Conservation (phyloP, 176 grass and related monocot species). For the Thalia dealbata region DNA sequence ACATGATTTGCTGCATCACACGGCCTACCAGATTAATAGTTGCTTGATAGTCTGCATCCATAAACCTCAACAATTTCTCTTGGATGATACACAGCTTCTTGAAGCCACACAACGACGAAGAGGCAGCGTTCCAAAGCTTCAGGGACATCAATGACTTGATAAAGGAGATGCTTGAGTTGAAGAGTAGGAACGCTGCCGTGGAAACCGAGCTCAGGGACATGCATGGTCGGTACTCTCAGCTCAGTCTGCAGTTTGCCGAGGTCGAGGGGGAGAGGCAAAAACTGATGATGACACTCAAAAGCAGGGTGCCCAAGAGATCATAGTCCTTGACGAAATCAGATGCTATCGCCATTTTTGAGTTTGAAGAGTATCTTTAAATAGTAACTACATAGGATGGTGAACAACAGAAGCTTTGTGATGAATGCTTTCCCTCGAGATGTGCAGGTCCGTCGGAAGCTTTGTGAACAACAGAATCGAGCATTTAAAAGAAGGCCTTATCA, state of each 20-base stretch:
- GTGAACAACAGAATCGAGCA: neutral
- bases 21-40: neutral
- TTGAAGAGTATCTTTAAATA: neutral
- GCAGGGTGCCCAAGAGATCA: constrained; percentile 31
- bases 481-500: neutral
- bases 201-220: constrained; percentile 77
- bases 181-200: constrained; percentile 47
- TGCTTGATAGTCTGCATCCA: neutral
- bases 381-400: too few relatives aligned
- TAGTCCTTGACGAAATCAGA: constrained; percentile 15
- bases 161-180: constrained; percentile 77
- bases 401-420: neutral
- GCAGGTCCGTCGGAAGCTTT: neutral
- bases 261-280: constrained; percentile 84
- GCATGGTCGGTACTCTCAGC: constrained; percentile 80
- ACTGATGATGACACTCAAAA: constrained; percentile 69
- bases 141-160: constrained; percentile 97
- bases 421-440: neutral
- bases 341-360: too few relatives aligned
- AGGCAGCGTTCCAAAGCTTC: constrained; percentile 78
- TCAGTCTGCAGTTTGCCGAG: constrained; percentile 86
- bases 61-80: neutral
- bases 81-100: constrained; percentile 50
- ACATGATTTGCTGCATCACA: too few relatives aligned
- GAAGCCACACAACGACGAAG: constrained; percentile 82